Conservation (phyloP, 176 grass and related monocot species). For the Ampelocalamus luodianensis region DNA sequence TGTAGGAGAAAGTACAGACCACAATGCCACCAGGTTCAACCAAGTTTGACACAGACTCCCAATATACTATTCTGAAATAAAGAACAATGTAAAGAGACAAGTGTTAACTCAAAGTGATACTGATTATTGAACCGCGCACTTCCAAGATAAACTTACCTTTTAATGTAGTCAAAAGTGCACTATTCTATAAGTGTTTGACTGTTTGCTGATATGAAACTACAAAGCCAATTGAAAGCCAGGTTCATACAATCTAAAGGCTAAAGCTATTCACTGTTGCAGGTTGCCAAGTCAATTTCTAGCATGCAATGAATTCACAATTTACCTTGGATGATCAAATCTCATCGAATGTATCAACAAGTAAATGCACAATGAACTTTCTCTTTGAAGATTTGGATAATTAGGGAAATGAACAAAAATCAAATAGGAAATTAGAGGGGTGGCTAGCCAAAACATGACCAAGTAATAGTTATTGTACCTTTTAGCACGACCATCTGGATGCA, state of each 20-base stretch:
- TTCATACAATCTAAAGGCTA: background rate
- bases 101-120: background rate
- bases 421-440: constrained; percentile 1
- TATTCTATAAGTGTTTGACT: background rate
- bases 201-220: constrained; percentile 12
- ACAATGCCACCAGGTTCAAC: constrained; percentile 75
- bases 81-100: background rate
- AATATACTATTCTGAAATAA: constrained; percentile 77
- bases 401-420: background rate
- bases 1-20: constrained; percentile 54
- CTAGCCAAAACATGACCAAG: background rate
- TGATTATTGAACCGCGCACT: background rate
- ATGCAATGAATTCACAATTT: background rate
- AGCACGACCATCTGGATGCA: constrained; percentile 81
- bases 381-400: constrained; percentile 4
- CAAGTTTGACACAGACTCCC: constrained; percentile 80
- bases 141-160: constrained; percentile 5
- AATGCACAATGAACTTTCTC: constrained; percentile 8
- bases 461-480: constrained; percentile 63
- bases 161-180: constrained; percentile 16
- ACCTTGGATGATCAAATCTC: background rate
- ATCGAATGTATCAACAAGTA: constrained; percentile 13
- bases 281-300: constrained; percentile 4
- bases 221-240: constrained; percentile 1
- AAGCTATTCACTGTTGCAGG: background rate